Evolutionary conservation across 176 grass and related monocot genomes (phyloP).

Genomic region (Juncus effusus): DNA sequence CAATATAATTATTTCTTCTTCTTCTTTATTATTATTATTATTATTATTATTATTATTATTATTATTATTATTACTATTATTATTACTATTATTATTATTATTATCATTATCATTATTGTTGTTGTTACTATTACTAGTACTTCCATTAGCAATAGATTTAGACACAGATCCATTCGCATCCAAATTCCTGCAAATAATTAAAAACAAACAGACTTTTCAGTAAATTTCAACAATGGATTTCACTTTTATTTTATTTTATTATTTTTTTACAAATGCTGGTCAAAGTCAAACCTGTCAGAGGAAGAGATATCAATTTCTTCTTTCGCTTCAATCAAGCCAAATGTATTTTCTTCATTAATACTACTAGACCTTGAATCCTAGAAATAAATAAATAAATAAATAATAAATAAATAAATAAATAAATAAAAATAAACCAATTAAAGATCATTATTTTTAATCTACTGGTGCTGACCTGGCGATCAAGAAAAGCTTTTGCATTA

Average conservation of each 20-base stretch:
- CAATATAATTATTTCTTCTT: slow-evolving; percentile 43
- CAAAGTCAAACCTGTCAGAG: slow-evolving; percentile 47
- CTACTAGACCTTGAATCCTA: slow-evolving; percentile 65
- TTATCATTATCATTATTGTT: too few relatives aligned
- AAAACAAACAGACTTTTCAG: slow-evolving; percentile 12
- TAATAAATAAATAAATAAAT: slow-evolving; percentile 14
- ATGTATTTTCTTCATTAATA: slow-evolving; percentile 53
- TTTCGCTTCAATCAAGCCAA: slow-evolving; percentile 57
- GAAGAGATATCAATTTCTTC: slow-evolving; percentile 47
- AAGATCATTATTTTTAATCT: slow-evolving; percentile 12
- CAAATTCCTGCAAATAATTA: slow-evolving; percentile 35
- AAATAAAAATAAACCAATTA: slow-evolving; percentile 3
- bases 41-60: too few relatives aligned
- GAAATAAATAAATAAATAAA: slow-evolving; percentile 21
- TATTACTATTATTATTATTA: background rate
- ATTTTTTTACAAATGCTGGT: background rate
- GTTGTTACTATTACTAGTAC: slow-evolving; percentile 10
- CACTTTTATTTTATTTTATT: background rate
- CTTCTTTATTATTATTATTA: slow-evolving; percentile 2
- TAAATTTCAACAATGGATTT: background rate
- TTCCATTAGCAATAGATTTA: slow-evolving; percentile 42
- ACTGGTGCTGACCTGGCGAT: slow-evolving; percentile 54
- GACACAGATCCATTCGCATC: slow-evolving; percentile 34
- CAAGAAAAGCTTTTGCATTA: slow-evolving; percentile 58
- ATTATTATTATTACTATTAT: slow-evolving; percentile 1